phyloP scores from a whole-genome alignment of 352 stramenopile species.

The Globisporangium radiosum region DNA sequence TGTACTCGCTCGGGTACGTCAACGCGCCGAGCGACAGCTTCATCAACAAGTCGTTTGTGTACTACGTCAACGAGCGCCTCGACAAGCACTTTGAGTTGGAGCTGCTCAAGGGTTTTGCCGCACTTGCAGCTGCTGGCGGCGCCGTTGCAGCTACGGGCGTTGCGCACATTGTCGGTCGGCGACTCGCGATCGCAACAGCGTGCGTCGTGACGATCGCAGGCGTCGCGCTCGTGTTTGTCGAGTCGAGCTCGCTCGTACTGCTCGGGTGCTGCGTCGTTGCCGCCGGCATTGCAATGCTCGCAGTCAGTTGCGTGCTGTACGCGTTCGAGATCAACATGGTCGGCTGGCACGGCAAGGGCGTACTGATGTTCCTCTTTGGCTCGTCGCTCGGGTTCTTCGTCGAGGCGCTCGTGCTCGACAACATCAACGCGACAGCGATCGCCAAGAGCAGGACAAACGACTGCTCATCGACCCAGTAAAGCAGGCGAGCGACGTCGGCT shows the following conservation, averaged over 20 bases:
- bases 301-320: conserved; percentile 69
- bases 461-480: too few species aligned
- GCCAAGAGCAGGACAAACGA: conserved; percentile 53
- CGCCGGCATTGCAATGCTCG: conserved; percentile 72
- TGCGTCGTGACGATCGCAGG: conserved; percentile 57
- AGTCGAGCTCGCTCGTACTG: conserved; percentile 59
- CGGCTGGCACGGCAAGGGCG: conserved; percentile 80
- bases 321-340: conserved; percentile 87
- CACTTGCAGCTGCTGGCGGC: conserved; percentile 41
- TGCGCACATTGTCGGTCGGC: conserved; percentile 55
- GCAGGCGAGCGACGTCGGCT: too few species aligned
- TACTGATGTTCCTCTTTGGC: conserved; percentile 78
- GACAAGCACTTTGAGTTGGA: conserved; percentile 42
- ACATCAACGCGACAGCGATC: conserved; percentile 70
- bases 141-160: conserved; percentile 41
- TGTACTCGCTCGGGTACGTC: conserved; percentile 79
- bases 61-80: conserved; percentile 62
- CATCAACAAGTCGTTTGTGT: conserved; percentile 80
- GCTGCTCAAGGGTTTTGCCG: conserved; percentile 68
- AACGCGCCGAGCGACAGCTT: conserved; percentile 70
- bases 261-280: conserved; percentile 64
- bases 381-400: conserved; percentile 69
- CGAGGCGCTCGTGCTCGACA: conserved; percentile 62
- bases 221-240: conserved; percentile 59
- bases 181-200: conserved; percentile 51